Conservation (phyloP, 2,329 filamentous ascomycete species). For the Chrysosporium keratinophilum region DNA sequence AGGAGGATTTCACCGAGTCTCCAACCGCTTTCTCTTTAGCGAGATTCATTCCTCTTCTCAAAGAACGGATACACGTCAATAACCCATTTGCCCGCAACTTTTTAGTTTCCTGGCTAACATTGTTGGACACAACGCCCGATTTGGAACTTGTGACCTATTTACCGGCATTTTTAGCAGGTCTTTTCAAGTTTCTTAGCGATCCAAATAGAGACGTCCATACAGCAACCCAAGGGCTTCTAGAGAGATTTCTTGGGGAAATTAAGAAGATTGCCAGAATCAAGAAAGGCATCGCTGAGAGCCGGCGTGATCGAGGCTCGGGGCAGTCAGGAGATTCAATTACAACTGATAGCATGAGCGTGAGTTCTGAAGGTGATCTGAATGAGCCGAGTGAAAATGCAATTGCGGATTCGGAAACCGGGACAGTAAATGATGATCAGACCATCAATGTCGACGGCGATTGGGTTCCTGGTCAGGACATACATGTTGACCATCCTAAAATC, state of each 20-base stretch:
- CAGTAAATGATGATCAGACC: slow-evolving; percentile 47
- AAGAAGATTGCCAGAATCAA: slow-evolving; percentile 89
- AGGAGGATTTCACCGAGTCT: slow-evolving; percentile 37
- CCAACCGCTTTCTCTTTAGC: slow-evolving; percentile 86
- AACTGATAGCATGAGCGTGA: slow-evolving; percentile 54
- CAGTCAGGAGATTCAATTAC: slow-evolving; percentile 61
- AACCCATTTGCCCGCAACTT: slow-evolving; percentile 94
- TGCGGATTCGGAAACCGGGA: slow-evolving; percentile 37
- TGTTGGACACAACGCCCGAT: slow-evolving; percentile 93
- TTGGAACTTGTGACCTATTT: slow-evolving; percentile 87
- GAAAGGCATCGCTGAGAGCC: slow-evolving; percentile 80
- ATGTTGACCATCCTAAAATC: slow-evolving; percentile 85
- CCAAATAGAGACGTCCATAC: slow-evolving; percentile 90
- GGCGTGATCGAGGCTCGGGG: slow-evolving; percentile 54
- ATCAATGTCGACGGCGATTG: slow-evolving; percentile 75
- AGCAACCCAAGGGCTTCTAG: slow-evolving; percentile 75
- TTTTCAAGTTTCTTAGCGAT: slow-evolving; percentile 87
- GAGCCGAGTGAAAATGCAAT: slow-evolving; percentile 47
- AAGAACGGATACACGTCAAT: slow-evolving; percentile 86
- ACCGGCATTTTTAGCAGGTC: slow-evolving; percentile 78
- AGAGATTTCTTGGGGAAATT: slow-evolving; percentile 86
- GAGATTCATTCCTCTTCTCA: slow-evolving; percentile 82
- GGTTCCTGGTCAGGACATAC: slow-evolving; percentile 93
- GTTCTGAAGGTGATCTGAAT: slow-evolving; percentile 37
- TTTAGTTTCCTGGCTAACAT: slow-evolving; percentile 86